A percentile compares a stretch with the other conserved stretches of the same genome.
phyloP scores from a whole-genome alignment of 495 filamentous ascomycete genomes.

The Alectoria sarmentosa region DNA sequence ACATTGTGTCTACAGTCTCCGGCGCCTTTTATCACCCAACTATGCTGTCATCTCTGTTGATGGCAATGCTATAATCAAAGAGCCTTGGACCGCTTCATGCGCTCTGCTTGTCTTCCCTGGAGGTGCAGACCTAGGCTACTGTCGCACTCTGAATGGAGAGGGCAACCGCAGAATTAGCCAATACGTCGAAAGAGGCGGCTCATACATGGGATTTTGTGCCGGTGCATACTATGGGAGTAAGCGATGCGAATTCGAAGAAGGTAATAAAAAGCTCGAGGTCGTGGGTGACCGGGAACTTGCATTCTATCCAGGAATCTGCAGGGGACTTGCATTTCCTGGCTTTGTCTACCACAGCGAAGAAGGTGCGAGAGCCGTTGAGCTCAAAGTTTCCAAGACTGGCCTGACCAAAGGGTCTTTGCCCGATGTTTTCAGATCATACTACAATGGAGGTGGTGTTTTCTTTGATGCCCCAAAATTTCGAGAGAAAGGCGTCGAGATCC shows the following conservation, averaged over 20 bases:
- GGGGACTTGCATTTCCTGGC: constrained; percentile 80
- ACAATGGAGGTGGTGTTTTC: constrained; percentile 96
- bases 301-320: constrained; percentile 82
- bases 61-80: constrained; percentile 71
- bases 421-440: constrained; percentile 68
- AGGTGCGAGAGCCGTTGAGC: constrained; percentile 65
- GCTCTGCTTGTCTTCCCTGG: constrained; percentile 88
- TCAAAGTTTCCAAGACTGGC: constrained; percentile 56
- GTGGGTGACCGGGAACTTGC: constrained; percentile 77
- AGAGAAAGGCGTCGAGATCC: constrained; percentile 63
- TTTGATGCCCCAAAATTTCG: constrained; percentile 61
- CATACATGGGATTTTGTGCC: constrained; percentile 87
- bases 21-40: constrained; percentile 81
- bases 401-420: constrained; percentile 51
- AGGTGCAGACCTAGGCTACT: constrained; percentile 92
- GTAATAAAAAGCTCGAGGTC: constrained; percentile 74
- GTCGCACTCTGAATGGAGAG: constrained; percentile 75
- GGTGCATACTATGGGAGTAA: constrained; percentile 85
- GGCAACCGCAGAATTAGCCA: constrained; percentile 79
- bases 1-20: constrained; percentile 81
- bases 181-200: constrained; percentile 79
- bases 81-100: constrained; percentile 85
- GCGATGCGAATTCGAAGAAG: constrained; percentile 85
- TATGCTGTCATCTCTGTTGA: constrained; percentile 88
- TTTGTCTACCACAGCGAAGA: constrained; percentile 89